These are phyloP conservation scores for Prunus padus DNA, from an alignment of 306 rosid species.

Conservation along the genomic window DNA sequence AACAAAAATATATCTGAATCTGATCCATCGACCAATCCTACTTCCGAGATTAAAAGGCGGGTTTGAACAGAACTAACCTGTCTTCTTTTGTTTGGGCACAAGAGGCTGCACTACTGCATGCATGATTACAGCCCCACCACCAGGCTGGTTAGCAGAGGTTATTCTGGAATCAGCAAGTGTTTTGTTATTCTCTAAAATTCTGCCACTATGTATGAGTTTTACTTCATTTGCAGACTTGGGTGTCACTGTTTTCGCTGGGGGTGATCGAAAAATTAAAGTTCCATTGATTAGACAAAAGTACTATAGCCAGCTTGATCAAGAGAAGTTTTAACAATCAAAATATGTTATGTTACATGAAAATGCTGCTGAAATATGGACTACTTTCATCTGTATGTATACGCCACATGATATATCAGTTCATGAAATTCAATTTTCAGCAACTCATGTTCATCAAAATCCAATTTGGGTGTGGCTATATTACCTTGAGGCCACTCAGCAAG, in stretches of 20 bases:
- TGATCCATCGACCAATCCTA: no score
- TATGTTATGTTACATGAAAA: no score
- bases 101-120: slow-evolving; percentile 68
- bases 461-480: slow-evolving; percentile 17
- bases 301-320: no score
- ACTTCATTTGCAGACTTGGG: slow-evolving; percentile 60
- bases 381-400: not conserved
- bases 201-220: slow-evolving; percentile 68
- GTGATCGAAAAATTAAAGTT: not conserved
- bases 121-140: slow-evolving; percentile 59
- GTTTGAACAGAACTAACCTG: slow-evolving; percentile 41
- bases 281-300: not conserved
- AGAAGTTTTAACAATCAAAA: no score
- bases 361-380: no score
- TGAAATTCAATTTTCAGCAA: not conserved
- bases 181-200: slow-evolving; percentile 59
- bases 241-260: slow-evolving; percentile 48
- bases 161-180: slow-evolving; percentile 64
- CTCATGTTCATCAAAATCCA: not conserved
- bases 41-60: not conserved
- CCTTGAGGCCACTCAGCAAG: slow-evolving; percentile 80
- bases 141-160: slow-evolving; percentile 48
- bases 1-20: not conserved
- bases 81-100: slow-evolving; percentile 41
- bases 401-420: not conserved